Evolutionary conservation across 2,329 filamentous ascomycete species (phyloP).

Genomic region (Bertia moriformis): DNA sequence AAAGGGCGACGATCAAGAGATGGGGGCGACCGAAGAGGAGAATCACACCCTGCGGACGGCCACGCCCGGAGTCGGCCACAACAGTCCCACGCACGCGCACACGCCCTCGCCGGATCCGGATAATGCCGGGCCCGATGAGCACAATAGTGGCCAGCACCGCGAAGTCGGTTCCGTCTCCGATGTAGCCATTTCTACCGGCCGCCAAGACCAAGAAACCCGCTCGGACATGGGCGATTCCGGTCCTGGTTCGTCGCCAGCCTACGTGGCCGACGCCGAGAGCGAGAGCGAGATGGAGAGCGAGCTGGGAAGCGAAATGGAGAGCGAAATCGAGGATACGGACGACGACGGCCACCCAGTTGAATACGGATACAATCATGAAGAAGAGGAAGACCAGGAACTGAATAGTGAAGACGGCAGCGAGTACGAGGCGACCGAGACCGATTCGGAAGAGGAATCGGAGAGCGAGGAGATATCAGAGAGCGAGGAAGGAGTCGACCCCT

Average conservation of each 20-base stretch:
- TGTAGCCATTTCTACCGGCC: constrained; percentile 11
- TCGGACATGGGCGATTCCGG: too few species aligned
- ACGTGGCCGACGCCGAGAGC: too few species aligned
- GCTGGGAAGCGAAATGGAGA: constrained; percentile 15
- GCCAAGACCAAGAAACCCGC: constrained; percentile 14
- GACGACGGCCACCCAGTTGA: too few species aligned
- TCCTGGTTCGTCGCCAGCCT: too few species aligned
- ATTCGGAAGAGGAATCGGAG: constrained; percentile 10
- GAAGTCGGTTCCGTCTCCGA: constrained; percentile 13
- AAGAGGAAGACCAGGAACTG: constrained; percentile 3
- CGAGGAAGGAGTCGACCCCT: constrained; percentile 2
- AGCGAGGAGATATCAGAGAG: constrained; percentile 4
- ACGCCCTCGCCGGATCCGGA: constrained; percentile 9
- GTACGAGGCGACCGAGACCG: constrained; percentile 4
- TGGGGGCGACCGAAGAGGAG: too few species aligned
- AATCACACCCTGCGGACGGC: too few species aligned
- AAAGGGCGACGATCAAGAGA: too few species aligned
- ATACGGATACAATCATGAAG: constrained; percentile 10
- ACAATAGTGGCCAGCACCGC: constrained; percentile 5
- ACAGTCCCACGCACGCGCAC: too few species aligned
- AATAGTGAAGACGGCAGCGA: neutral
- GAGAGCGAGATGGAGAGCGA: constrained; percentile 13
- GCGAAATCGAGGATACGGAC: constrained; percentile 10
- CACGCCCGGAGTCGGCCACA: too few species aligned
- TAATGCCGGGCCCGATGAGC: constrained; percentile 6